Percentiles rank a stretch among this genome's conserved stretches.
Evolutionary conservation across 164 flowering plant species (phyloP).

Genomic region (Berberis vulgaris): DNA sequence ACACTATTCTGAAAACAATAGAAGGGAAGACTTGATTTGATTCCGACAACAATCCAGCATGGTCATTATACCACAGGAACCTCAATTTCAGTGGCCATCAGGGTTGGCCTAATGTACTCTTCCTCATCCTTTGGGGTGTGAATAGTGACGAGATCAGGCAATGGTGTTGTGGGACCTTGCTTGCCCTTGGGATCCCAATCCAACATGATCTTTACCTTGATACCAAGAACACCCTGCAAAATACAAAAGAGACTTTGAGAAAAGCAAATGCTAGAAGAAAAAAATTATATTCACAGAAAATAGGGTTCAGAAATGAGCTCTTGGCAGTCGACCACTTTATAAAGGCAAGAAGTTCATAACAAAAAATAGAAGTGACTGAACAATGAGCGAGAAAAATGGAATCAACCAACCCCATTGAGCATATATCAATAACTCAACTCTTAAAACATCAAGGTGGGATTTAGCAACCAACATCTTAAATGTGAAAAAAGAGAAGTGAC

Average conservation of each 20-base stretch:
- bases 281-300: not conserved
- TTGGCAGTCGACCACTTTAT: not conserved
- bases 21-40: not conserved
- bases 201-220: constrained; percentile 47
- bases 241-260: not conserved
- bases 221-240: constrained; percentile 40
- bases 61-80: constrained; percentile 5
- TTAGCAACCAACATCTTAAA: too few relatives aligned
- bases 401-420: too few relatives aligned
- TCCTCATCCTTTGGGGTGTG: constrained; percentile 54
- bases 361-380: not conserved
- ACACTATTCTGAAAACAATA: too few relatives aligned
- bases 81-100: constrained; percentile 23
- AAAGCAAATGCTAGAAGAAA: not conserved
- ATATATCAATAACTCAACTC: too few relatives aligned
- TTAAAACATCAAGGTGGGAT: too few relatives aligned
- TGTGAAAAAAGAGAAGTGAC: too few relatives aligned
- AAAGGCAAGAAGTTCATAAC: not conserved
- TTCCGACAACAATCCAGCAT: not conserved
- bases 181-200: constrained; percentile 53
- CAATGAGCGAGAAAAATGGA: not conserved
- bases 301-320: not conserved
- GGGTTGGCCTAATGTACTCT: constrained; percentile 20
- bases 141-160: constrained; percentile 48
- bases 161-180: constrained; percentile 40